A percentile compares a stretch with the other conserved stretches of the same genome.
Conservation (phyloP, 2,329 filamentous ascomycete species). For the Verticillium klebahnii region DNA sequence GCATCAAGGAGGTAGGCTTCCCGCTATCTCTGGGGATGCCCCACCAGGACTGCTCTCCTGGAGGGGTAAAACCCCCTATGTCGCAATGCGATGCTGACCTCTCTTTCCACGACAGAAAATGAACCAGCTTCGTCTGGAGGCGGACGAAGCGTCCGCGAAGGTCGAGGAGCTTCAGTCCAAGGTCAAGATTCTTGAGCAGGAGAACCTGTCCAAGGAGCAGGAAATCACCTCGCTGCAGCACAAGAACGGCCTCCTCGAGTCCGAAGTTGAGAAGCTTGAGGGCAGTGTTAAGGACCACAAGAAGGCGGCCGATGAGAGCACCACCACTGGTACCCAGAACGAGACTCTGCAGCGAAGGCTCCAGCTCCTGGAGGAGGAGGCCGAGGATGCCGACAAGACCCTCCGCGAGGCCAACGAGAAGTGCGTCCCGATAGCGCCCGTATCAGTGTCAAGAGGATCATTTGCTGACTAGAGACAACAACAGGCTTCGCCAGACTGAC, state of each 20-base stretch:
- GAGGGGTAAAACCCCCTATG: conserved; percentile 14
- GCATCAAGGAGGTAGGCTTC: conserved; percentile 78
- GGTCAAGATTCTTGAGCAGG: conserved; percentile 88
- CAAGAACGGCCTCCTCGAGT: conserved; percentile 89
- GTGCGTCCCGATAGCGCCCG: conserved; percentile 50
- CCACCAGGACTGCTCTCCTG: conserved; percentile 16
- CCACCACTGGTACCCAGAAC: conserved; percentile 79
- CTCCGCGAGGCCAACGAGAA: conserved; percentile 97
- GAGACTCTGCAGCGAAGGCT: conserved; percentile 88
- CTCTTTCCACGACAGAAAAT: conserved; percentile 63
- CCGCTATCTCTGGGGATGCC: conserved; percentile 23
- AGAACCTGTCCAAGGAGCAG: conserved; percentile 95
- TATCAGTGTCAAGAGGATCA: not conserved
- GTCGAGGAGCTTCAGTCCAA: conserved; percentile 82
- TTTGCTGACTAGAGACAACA: conserved; percentile 6
- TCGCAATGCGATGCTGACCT: conserved; percentile 12
- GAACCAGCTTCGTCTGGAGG: conserved; percentile 89
- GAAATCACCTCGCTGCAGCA: conserved; percentile 95
- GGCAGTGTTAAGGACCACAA: conserved; percentile 79
- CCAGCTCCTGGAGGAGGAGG: conserved; percentile 96
- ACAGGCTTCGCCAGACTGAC: conserved; percentile 94
- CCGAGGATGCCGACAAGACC: conserved; percentile 93
- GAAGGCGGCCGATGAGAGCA: conserved; percentile 77
- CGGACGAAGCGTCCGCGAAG: conserved; percentile 76
- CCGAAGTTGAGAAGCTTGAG: conserved; percentile 92